phyloP scores from a whole-genome alignment of 768 basidiomycete genomes.

The Pholiota conissans region DNA sequence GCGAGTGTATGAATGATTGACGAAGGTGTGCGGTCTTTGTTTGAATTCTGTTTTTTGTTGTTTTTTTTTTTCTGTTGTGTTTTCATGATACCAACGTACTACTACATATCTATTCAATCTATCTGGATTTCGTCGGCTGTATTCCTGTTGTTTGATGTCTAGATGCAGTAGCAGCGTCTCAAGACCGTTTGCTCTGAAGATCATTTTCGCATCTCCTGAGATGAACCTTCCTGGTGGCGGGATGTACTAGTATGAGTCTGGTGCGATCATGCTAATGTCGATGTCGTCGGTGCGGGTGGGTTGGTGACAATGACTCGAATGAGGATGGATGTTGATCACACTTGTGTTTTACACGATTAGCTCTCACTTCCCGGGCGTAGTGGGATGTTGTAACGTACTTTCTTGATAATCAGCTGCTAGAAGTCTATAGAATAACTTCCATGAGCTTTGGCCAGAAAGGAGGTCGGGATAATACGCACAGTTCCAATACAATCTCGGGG shows the following conservation, averaged over 20 bases:
- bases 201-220: too few species aligned
- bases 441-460: background rate
- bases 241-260: too few species aligned
- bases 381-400: conserved; percentile 32
- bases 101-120: conserved; percentile 4
- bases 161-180: background rate
- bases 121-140: background rate
- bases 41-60: background rate
- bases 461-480: conserved; percentile 56
- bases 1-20: background rate
- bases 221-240: too few species aligned
- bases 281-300: background rate
- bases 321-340: too few species aligned
- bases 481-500: conserved; percentile 84
- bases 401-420: conserved; percentile 69
- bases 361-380: background rate
- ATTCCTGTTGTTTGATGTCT: background rate
- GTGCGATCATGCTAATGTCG: background rate
- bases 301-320: too few species aligned
- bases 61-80: background rate
- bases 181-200: too few species aligned
- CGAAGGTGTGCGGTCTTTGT: background rate
- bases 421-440: conserved; percentile 34
- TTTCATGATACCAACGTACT: conserved; percentile 7
- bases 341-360: background rate